These are phyloP conservation scores for Lachnellula cervina DNA, from an alignment of 2,329 filamentous ascomycete species.

Conservation along the genomic window DNA sequence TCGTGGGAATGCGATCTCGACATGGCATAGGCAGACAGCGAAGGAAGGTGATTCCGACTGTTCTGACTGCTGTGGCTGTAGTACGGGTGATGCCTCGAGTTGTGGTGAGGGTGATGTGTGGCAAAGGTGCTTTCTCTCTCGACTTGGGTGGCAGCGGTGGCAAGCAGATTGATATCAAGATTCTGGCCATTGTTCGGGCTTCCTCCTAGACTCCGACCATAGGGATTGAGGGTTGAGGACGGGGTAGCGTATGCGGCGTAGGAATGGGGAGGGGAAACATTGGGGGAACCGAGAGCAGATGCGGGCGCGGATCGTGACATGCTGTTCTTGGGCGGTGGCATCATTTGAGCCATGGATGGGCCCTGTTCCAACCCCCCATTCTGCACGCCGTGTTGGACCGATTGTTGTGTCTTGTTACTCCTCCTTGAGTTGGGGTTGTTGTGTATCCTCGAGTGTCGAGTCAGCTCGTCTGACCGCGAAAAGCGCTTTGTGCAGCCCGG, in stretches of 20 bases:
- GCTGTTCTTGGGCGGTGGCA: conserved; percentile 74
- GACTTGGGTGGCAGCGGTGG: conserved; percentile 56
- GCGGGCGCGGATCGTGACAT: conserved; percentile 84
- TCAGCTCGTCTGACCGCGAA: conserved; percentile 92
- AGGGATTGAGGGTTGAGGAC: conserved; percentile 44
- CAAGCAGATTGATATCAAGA: conserved; percentile 54
- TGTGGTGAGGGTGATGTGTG: conserved; percentile 33
- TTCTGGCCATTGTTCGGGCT: conserved; percentile 34
- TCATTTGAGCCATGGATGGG: conserved; percentile 56
- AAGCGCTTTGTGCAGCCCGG: conserved; percentile 96
- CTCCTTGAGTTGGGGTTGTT: conserved; percentile 96
- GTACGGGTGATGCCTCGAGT: conserved; percentile 47
- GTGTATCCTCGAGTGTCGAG: conserved; percentile 95
- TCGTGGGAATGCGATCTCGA: conserved; percentile 81
- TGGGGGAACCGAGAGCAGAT: conserved; percentile 85
- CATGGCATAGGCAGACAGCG: conserved; percentile 86
- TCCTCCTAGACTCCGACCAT: conserved; percentile 41
- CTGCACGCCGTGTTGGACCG: conserved; percentile 43
- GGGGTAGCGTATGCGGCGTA: conserved; percentile 65
- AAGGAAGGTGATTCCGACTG: conserved; percentile 41
- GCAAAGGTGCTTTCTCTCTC: conserved; percentile 48
- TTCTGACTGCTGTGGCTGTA: conserved; percentile 37
- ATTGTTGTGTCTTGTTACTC: conserved; percentile 71
- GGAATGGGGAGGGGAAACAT: conserved; percentile 90
- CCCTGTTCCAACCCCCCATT: conserved; percentile 48